Evolutionary conservation across 1,139 yeast species (phyloP).

Genomic region (Ogataea hybrid): DNA sequence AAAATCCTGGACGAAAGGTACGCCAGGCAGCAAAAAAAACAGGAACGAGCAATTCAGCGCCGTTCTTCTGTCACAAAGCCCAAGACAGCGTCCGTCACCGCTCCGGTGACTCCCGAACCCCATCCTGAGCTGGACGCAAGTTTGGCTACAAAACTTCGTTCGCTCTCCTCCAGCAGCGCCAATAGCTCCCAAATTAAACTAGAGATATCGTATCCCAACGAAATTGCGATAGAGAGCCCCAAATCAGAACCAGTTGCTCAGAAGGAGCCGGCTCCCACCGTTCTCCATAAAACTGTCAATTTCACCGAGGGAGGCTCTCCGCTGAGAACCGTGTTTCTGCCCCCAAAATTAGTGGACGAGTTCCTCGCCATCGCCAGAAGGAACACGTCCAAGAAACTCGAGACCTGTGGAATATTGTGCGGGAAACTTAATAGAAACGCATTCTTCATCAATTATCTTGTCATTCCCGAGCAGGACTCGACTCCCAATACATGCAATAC

Average conservation of each 20-base stretch:
- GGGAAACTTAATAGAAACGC: constrained; percentile 56
- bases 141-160: constrained; percentile 7
- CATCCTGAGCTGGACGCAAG: constrained; percentile 1
- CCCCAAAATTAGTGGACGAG: constrained; percentile 38
- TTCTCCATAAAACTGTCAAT: constrained; percentile 38
- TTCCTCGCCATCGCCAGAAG: constrained; percentile 44
- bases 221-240: constrained; percentile 4
- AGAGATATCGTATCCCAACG: constrained; percentile 5
- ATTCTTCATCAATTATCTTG: constrained; percentile 53
- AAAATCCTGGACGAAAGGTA: constrained; percentile 31
- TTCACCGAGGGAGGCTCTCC: constrained; percentile 53
- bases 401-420: constrained; percentile 63
- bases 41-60: not conserved
- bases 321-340: constrained; percentile 48
- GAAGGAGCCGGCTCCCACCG: not conserved
- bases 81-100: not conserved
- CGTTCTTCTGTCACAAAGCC: not conserved
- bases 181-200: constrained; percentile 2
- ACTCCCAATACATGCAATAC: constrained; percentile 60
- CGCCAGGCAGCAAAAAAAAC: constrained; percentile 18
- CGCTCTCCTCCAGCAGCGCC: constrained; percentile 7
- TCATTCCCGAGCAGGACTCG: constrained; percentile 58
- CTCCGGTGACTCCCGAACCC: constrained; percentile 2
- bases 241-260: constrained; percentile 14
- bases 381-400: constrained; percentile 49